Percentiles rank a stretch among this genome's conserved stretches.
Conservation (phyloP, 345 rosid species). For the Eucalyptus victrix region DNA sequence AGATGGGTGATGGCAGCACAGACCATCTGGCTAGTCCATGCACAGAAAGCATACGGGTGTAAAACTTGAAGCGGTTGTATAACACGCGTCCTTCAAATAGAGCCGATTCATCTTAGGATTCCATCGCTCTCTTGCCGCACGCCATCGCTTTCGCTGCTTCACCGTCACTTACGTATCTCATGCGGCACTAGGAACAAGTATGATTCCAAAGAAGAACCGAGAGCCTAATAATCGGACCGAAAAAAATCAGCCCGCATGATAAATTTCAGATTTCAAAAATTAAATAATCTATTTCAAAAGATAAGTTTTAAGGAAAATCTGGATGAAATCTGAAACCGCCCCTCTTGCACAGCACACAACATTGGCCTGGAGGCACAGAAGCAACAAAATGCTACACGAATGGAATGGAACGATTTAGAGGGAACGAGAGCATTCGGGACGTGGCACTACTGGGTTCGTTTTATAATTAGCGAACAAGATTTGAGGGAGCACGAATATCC, state of each 20-base stretch:
- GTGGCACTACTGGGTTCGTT: not conserved
- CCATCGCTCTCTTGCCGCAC: not conserved
- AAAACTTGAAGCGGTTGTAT: not conserved
- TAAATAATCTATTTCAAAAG: no score
- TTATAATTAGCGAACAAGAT: not conserved
- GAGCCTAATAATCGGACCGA: no score
- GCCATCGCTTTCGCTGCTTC: not conserved
- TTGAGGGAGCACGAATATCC: not conserved
- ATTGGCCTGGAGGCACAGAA: not conserved
- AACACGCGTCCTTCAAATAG: not conserved
- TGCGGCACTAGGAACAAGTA: not conserved
- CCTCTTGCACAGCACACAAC: not conserved
- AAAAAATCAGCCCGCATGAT: not conserved
- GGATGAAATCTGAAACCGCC: not conserved
- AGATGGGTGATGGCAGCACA: not conserved
- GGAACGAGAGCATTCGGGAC: not conserved
- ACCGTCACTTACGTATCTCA: not conserved
- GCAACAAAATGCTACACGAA: not conserved
- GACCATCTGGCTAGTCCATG: not conserved
- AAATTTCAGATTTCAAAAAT: no score
- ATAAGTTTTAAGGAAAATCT: no score
- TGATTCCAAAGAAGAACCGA: not conserved
- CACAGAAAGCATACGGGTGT: not conserved
- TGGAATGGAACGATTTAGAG: not conserved
- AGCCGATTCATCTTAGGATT: not conserved